phyloP scores from a whole-genome alignment of 345 rosid genomes.

The Gossypioides kirkii region DNA sequence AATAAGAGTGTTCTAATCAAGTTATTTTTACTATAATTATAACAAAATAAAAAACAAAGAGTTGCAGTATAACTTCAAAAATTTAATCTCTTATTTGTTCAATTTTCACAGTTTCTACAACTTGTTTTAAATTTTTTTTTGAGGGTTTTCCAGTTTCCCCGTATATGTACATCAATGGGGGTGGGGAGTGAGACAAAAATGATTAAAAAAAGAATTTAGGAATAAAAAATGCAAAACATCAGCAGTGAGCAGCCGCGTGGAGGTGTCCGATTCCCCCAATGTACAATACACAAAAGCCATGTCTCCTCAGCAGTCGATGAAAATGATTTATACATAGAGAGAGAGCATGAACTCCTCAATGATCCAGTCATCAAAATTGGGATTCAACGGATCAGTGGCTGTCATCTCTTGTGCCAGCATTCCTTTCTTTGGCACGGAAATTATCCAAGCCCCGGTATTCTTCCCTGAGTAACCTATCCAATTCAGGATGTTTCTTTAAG shows the following conservation, averaged over 20 bases:
- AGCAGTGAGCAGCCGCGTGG: constrained; percentile 15
- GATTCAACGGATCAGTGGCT: not conserved
- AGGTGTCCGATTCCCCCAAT: constrained; percentile 21
- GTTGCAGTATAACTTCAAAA: not conserved
- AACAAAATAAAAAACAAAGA: no score
- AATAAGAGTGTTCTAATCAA: no score
- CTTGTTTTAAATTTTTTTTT: not conserved
- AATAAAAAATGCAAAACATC: constrained; percentile 16
- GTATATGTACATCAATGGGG: constrained; percentile 41
- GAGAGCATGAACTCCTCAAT: no score
- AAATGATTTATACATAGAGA: not conserved
- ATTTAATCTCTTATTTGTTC: constrained; percentile 35
- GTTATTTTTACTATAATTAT: no score
- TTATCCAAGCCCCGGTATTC: constrained; percentile 62
- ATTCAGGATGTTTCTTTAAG: constrained; percentile 59
- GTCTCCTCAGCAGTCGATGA: constrained; percentile 10
- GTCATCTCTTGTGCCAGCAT: constrained; percentile 28
- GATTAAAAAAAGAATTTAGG: not conserved
- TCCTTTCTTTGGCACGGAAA: constrained; percentile 56
- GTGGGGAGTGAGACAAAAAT: constrained; percentile 1
- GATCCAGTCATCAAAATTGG: no score
- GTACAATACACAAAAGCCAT: constrained; percentile 23
- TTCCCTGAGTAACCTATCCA: constrained; percentile 71
- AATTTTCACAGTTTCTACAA: constrained; percentile 35
- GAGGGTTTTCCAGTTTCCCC: not conserved